A percentile compares a stretch with the other conserved stretches of the same genome.
These are phyloP conservation scores for Aspergillus funiculosus DNA, from an alignment of 495 filamentous ascomycete genomes.

Conservation along the genomic window DNA sequence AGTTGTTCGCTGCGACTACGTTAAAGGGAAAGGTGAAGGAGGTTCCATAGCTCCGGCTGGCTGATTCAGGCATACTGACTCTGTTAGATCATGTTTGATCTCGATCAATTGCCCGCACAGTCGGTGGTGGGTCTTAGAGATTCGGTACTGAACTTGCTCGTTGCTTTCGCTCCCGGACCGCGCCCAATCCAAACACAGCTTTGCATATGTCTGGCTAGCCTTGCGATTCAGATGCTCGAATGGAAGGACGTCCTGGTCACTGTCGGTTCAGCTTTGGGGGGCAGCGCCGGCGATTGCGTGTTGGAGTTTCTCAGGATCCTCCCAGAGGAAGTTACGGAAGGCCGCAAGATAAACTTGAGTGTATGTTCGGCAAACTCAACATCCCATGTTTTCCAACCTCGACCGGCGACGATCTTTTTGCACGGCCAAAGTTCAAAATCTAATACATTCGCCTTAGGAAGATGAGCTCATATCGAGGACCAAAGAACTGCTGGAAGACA, in stretches of 20 bases:
- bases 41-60: conserved; percentile 10
- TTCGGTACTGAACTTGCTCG: conserved; percentile 73
- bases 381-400: conserved; percentile 18
- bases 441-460: conserved; percentile 63
- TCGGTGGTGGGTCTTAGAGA: conserved; percentile 71
- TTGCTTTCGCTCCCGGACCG: conserved; percentile 71
- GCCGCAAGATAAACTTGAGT: conserved; percentile 95
- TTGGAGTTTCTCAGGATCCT: conserved; percentile 94
- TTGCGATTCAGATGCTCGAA: conserved; percentile 90
- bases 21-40: conserved; percentile 88
- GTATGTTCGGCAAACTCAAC: conserved; percentile 65
- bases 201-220: conserved; percentile 85
- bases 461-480: conserved; percentile 81
- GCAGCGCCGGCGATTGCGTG: conserved; percentile 72
- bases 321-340: conserved; percentile 98
- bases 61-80: conserved; percentile 26
- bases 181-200: conserved; percentile 91
- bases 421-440: conserved; percentile 32
- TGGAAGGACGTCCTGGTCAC: conserved; percentile 91
- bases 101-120: conserved; percentile 75
- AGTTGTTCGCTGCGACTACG: conserved; percentile 93
- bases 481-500: conserved; percentile 80
- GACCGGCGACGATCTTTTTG: conserved; percentile 16
- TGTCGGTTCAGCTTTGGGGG: conserved; percentile 73
- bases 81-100: conserved; percentile 69